Evolutionary conservation across 2,329 filamentous ascomycete genomes (phyloP).

Genomic region (Huntiella abstrusa): DNA sequence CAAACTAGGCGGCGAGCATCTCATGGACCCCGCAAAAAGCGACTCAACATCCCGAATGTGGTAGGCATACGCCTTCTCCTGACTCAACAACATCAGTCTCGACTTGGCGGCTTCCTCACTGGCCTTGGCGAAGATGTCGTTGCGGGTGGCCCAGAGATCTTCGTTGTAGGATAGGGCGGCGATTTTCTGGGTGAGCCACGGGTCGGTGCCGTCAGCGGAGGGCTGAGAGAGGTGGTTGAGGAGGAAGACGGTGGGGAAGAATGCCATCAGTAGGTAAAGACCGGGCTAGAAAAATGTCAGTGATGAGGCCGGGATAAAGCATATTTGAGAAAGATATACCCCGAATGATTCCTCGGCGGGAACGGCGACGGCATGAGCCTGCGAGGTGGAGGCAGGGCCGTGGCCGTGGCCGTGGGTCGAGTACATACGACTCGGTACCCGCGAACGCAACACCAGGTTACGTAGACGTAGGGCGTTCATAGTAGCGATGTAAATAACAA

Average conservation of each 20-base stretch:
- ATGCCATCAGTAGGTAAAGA: slow-evolving; percentile 27
- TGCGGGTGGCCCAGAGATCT: slow-evolving; percentile 32
- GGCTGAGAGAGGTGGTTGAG: slow-evolving; percentile 32
- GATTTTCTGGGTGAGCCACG: slow-evolving; percentile 25
- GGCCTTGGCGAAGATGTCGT: slow-evolving; percentile 30
- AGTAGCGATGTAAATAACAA: background rate
- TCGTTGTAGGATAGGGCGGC: slow-evolving; percentile 21
- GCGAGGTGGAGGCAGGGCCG: slow-evolving; percentile 24
- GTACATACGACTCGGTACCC: slow-evolving; percentile 25
- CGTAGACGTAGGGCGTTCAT: slow-evolving; percentile 26
- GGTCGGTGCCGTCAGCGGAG: slow-evolving; percentile 30
- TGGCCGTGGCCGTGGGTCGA: slow-evolving; percentile 32
- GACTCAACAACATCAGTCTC: slow-evolving; percentile 33
- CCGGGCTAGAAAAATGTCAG: slow-evolving; percentile 22
- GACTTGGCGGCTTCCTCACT: slow-evolving; percentile 38
- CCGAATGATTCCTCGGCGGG: slow-evolving; percentile 35
- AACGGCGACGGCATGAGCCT: slow-evolving; percentile 24
- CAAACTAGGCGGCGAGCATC: slow-evolving; percentile 7
- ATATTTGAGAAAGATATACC: slow-evolving; percentile 23
- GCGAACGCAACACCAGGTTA: slow-evolving; percentile 17
- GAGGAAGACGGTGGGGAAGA: slow-evolving; percentile 25
- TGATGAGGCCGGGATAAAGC: background rate
- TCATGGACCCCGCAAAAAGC: slow-evolving; percentile 34
- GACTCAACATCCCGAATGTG: slow-evolving; percentile 41
- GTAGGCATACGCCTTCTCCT: slow-evolving; percentile 25